These are phyloP conservation scores for Termitomyces sp. DNA, from an alignment of 768 basidiomycete species.

Conservation along the genomic window DNA sequence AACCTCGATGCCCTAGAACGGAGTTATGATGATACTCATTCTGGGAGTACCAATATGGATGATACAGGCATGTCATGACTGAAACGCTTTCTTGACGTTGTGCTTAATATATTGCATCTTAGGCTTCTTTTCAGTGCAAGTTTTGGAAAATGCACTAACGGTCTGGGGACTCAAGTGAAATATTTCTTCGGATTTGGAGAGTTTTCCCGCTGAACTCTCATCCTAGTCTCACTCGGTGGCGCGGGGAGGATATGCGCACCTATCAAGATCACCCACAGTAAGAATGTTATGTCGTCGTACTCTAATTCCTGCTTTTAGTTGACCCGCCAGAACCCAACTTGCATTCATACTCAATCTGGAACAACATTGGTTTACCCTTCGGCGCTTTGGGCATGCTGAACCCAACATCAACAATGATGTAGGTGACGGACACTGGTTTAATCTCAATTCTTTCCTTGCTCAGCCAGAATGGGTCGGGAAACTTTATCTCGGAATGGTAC, in stretches of 20 bases:
- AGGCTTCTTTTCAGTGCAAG: slow-evolving; percentile 94
- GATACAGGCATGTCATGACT: slow-evolving; percentile 60
- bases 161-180: slow-evolving; percentile 80
- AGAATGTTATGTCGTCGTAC: slow-evolving; percentile 14
- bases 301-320: background rate
- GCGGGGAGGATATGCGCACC: slow-evolving; percentile 74
- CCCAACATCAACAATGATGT: slow-evolving; percentile 35
- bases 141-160: slow-evolving; percentile 77
- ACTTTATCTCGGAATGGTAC: slow-evolving; percentile 79
- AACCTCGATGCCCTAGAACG: slow-evolving; percentile 64
- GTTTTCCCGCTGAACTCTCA: slow-evolving; percentile 8
- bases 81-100: background rate
- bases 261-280: slow-evolving; percentile 80
- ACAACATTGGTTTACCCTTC: slow-evolving; percentile 88
- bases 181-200: slow-evolving; percentile 5
- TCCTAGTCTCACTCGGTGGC: slow-evolving; percentile 76
- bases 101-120: background rate
- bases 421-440: slow-evolving; percentile 36
- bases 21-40: slow-evolving; percentile 47
- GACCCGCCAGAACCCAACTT: slow-evolving; percentile 58
- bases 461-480: slow-evolving; percentile 81
- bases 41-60: slow-evolving; percentile 79
- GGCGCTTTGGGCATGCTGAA: slow-evolving; percentile 64
- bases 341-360: slow-evolving; percentile 86
- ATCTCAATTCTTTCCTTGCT: slow-evolving; percentile 73